Evolutionary conservation across 352 stramenopile species (phyloP).

Genomic region (Phytophthora multivora): DNA sequence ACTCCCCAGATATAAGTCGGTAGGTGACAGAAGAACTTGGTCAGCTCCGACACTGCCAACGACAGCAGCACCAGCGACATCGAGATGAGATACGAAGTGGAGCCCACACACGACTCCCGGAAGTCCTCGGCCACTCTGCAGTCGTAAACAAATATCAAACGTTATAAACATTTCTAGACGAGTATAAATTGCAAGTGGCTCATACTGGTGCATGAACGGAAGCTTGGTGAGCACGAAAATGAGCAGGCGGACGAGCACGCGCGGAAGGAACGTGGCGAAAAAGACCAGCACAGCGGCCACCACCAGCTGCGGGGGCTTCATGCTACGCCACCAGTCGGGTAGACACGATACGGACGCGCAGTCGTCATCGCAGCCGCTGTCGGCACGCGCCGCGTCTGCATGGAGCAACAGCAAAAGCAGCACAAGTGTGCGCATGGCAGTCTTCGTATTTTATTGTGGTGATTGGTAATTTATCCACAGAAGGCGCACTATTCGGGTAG

Average conservation of each 20-base stretch:
- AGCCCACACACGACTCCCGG: slow-evolving; percentile 70
- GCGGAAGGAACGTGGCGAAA: slow-evolving; percentile 87
- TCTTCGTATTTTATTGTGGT: slow-evolving; percentile 1
- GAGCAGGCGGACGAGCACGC: slow-evolving; percentile 80
- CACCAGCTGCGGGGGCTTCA: slow-evolving; percentile 47
- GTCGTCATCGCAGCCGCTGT: slow-evolving; percentile 32
- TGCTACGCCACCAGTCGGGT: slow-evolving; percentile 59
- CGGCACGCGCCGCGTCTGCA: slow-evolving; percentile 5
- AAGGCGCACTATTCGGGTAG: background rate
- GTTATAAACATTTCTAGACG: background rate
- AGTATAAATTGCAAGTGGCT: too few relatives aligned
- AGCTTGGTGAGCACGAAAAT: slow-evolving; percentile 89
- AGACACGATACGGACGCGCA: slow-evolving; percentile 58
- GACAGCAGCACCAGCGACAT: slow-evolving; percentile 74
- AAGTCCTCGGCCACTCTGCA: slow-evolving; percentile 83
- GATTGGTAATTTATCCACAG: background rate
- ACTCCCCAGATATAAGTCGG: slow-evolving; percentile 87
- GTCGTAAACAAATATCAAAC: background rate
- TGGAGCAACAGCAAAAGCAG: slow-evolving; percentile 22
- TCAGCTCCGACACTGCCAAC: slow-evolving; percentile 56
- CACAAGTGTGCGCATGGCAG: background rate
- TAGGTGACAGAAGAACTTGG: slow-evolving; percentile 76
- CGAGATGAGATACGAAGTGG: slow-evolving; percentile 87
- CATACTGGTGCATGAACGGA: slow-evolving; percentile 81
- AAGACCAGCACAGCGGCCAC: slow-evolving; percentile 80